These are phyloP conservation scores for Herpetomonas samuelpessoai DNA, from an alignment of 208 protist genomes.

Conservation along the genomic window DNA sequence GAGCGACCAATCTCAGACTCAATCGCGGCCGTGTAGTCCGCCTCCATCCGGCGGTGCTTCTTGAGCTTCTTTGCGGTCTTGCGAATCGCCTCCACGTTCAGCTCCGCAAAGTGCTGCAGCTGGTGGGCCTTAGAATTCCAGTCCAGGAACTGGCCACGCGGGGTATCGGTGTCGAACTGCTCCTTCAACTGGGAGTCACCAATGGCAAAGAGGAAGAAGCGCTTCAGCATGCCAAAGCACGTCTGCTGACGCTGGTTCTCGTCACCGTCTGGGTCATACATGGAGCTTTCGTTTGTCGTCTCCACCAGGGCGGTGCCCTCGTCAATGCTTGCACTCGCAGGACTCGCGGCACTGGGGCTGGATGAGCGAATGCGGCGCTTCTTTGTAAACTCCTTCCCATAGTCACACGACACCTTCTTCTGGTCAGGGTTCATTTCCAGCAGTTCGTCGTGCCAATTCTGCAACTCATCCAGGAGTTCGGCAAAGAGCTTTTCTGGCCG, in stretches of 20 bases:
- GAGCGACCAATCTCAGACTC: conserved; percentile 77
- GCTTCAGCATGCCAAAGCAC: conserved; percentile 44
- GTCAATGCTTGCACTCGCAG: conserved; percentile 10
- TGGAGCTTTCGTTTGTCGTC: conserved; percentile 23
- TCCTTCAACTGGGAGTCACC: conserved; percentile 68
- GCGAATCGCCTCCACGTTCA: conserved; percentile 85
- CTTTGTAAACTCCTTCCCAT: conserved; percentile 21
- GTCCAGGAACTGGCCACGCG: conserved; percentile 71
- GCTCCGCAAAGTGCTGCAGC: conserved; percentile 88
- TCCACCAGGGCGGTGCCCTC: conserved; percentile 33
- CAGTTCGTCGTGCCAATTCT: conserved; percentile 61
- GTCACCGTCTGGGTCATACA: conserved; percentile 32
- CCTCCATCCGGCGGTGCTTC: conserved; percentile 74
- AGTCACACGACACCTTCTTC: conserved; percentile 22
- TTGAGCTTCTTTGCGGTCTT: conserved; percentile 88
- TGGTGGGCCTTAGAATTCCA: conserved; percentile 88
- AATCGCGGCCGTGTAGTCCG: conserved; percentile 68
- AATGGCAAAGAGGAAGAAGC: conserved; percentile 75
- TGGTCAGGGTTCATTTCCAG: conserved; percentile 59
- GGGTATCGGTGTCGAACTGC: conserved; percentile 57
- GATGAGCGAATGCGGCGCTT: conserved; percentile 59
- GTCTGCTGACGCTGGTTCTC: conserved; percentile 9
- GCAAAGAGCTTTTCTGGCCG: conserved; percentile 72
- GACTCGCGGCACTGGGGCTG: conserved; percentile 6
- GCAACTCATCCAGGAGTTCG: conserved; percentile 74